Base-by-base conservation (phyloP, 1,284 basidiomycete species). In the Moniliella sp. region DNA sequence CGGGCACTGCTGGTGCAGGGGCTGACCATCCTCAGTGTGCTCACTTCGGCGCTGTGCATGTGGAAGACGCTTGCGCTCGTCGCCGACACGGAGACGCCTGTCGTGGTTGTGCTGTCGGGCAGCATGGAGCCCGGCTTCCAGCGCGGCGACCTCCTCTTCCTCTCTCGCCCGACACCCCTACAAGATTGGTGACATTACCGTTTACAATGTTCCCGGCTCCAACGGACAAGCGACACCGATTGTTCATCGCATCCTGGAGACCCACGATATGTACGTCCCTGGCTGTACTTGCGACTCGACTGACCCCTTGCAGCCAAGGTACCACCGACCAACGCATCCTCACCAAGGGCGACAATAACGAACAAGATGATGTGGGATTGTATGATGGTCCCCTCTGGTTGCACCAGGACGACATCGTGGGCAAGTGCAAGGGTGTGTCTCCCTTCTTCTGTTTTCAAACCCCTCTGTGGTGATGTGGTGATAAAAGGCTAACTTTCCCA, bases 41-140 rank as follows among this genome's bases (percentile, higher is more conserved):
- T 94, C 34, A 74, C 83, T 1, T 83, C 82, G 4, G 84, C 86
- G 0, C 67, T 97, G 27, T 86, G 91, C 74, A 78, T 93, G 50
- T 97, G 83, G 83, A 94, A 94, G 62, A 82, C 78, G 5, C 66
- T 94, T 30, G 78, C 81, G 7, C 70, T 94, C 4, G 53, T 82
- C 31, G 80, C 81, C 34, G 91, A 93, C 60, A 83, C 82, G 3
- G 86, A 93, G 60, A 83, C 79, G 2, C 86, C 86, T 1, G 84
- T 97, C 27, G 86, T 94, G 4, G 86, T 97, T 21, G 88, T 94
- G 0, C 68, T 94, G n/a, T 86, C 80, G 76, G 86, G 83, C 25
- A 88, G 82, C 0, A 94, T 94, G 88, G 86, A 94, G 63, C 86
- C 88, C 0, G 86, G 82, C 0, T 91, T 88, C 64, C 78, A 88